A percentile compares a stretch with the other conserved stretches of the same genome.
Conservation (phyloP, 768 basidiomycete genomes). For the button mushroom (Agaricus bisporus) region DNA sequence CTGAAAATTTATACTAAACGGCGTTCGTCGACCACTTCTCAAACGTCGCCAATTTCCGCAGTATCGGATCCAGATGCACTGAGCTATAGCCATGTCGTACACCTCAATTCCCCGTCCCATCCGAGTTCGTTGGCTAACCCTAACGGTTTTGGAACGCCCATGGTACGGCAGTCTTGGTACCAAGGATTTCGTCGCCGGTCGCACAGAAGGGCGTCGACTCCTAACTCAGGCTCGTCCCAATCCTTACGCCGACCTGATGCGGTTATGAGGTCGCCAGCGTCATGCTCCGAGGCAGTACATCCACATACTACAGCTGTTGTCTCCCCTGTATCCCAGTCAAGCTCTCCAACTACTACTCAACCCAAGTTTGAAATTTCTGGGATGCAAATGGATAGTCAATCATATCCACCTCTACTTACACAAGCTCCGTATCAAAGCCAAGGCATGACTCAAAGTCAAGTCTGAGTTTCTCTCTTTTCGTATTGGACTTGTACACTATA, state of each 20-base stretch:
- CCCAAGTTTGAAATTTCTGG: background rate
- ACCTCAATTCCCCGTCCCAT: background rate
- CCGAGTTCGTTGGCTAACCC: background rate
- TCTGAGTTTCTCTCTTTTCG: background rate
- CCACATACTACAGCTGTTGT: background rate
- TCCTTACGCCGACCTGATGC: background rate
- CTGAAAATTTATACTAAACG: background rate
- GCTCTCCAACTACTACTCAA: background rate
- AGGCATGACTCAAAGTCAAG: slow-evolving; percentile 28
- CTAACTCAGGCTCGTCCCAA: background rate
- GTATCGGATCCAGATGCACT: too few species aligned
- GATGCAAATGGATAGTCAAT: background rate
- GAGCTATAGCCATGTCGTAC: background rate
- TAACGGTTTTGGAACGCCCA: background rate
- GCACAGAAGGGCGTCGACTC: background rate
- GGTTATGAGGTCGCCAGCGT: background rate
- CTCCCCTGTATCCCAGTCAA: background rate
- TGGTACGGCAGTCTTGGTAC: slow-evolving; percentile 5
- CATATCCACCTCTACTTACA: slow-evolving; percentile 39
- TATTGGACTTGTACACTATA: background rate
- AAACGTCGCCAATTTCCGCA: background rate
- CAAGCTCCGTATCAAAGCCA: slow-evolving; percentile 53
- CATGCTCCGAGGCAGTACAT: background rate
- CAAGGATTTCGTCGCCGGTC: background rate
- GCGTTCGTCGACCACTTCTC: too few species aligned